Evolutionary conservation across 179 eudicot species (phyloP).

Genomic region (Spinacia oleracea): DNA sequence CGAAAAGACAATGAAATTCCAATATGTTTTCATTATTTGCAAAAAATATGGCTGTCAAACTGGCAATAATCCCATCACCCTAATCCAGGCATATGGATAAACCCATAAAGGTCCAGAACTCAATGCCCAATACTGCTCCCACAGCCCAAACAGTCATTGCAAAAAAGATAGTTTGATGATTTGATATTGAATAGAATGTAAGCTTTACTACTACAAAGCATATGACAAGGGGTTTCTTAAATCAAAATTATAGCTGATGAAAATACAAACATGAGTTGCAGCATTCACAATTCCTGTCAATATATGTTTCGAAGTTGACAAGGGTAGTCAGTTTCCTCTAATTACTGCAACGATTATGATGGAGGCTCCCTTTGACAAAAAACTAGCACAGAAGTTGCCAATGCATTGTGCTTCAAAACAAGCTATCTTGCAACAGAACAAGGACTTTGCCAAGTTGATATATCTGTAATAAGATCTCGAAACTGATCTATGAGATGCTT

Average conservation of each 20-base stretch:
- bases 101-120: not conserved
- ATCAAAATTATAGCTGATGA: not conserved
- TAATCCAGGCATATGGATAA: not conserved
- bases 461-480: constrained; percentile 65
- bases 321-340: not conserved
- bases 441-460: constrained; percentile 92
- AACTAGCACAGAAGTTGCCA: not conserved
- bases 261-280: not conserved
- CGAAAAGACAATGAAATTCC: not conserved
- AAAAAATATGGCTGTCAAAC: not conserved
- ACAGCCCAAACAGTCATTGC: not conserved
- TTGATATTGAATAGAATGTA: too few species aligned
- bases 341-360: not conserved
- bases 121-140: not conserved
- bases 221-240: not conserved
- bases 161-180: too few species aligned
- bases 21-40: not conserved
- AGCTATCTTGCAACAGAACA: constrained; percentile 34
- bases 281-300: not conserved
- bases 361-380: too few species aligned
- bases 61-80: not conserved
- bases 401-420: not conserved
- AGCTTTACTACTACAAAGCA: not conserved
- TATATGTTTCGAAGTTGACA: not conserved
- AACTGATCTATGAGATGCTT: constrained; percentile 76